Percentiles rank a stretch among this genome's conserved stretches.
phyloP scores from a whole-genome alignment of 139 green algal genomes.

The Chlamydomonas eustigma region DNA sequence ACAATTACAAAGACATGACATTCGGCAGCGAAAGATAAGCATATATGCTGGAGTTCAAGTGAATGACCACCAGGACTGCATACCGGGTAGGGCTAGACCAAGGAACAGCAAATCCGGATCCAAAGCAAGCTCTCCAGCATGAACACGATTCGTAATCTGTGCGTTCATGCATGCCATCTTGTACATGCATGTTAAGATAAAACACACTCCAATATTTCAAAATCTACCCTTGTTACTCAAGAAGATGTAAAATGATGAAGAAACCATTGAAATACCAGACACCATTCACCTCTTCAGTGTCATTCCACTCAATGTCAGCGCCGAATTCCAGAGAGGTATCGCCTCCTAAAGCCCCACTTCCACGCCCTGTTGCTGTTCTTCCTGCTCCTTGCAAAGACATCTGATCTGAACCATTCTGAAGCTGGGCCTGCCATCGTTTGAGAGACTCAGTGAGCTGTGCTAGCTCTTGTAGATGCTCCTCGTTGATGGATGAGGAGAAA shows the following conservation, averaged over 20 bases:
- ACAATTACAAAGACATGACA: too few species aligned
- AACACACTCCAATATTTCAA: background rate
- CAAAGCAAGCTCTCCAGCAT: background rate
- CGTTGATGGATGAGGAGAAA: constrained; percentile 25
- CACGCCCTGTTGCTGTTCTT: too few species aligned
- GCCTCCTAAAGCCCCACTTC: too few species aligned
- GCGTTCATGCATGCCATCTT: background rate
- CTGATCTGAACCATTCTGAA: too few species aligned
- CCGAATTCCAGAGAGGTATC: too few species aligned
- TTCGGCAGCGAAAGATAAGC: too few species aligned
- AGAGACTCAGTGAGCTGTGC: constrained; percentile 17
- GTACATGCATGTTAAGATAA: background rate
- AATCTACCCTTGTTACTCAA: background rate
- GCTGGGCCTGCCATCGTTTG: constrained; percentile 19
- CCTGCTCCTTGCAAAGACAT: too few species aligned
- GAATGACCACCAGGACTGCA: too few species aligned
- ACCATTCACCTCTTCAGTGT: background rate
- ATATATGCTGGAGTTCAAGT: too few species aligned
- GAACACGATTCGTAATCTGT: background rate
- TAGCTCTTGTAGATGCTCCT: constrained; percentile 26
- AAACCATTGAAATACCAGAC: too few species aligned
- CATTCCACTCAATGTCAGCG: background rate
- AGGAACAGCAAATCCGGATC: background rate
- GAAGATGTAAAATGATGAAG: background rate
- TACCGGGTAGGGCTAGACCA: background rate